phyloP scores from a whole-genome alignment of 345 rosid species.

The Erucastrum elatum region DNA sequence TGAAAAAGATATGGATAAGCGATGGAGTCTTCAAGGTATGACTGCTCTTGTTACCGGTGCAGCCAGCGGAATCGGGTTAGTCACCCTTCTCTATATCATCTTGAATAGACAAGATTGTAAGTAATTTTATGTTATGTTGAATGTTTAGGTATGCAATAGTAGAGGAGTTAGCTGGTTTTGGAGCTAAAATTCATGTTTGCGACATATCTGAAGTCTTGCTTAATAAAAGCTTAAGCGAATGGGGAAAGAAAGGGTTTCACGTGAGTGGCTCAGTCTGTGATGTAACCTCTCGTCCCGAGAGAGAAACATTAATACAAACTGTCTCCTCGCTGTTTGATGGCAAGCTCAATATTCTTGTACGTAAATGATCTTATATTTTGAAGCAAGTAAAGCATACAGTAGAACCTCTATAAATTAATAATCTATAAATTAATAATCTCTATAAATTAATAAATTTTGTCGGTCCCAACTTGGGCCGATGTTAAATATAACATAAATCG shows the following conservation, averaged over 20 bases:
- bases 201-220: not conserved
- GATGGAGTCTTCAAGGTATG: not conserved
- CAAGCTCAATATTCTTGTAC: not conserved
- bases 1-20: not conserved
- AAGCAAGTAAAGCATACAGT: not conserved
- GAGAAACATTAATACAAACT: not conserved
- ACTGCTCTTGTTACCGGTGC: not conserved
- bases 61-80: not conserved
- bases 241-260: not conserved
- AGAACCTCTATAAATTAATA: no score
- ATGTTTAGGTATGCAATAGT: constrained; percentile 3
- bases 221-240: not conserved
- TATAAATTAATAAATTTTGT: no score
- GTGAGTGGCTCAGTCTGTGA: not conserved
- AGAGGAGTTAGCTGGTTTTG: not conserved
- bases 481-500: no score
- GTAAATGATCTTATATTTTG: not conserved
- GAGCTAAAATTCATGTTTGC: not conserved
- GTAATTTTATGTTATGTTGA: not conserved
- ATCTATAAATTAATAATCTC: no score
- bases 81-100: not conserved
- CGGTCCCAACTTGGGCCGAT: no score
- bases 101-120: not conserved
- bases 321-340: not conserved
- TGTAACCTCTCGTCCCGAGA: not conserved